Conservation (phyloP, 1,139 yeast genomes). For the Scheffersomyces stambukii region DNA sequence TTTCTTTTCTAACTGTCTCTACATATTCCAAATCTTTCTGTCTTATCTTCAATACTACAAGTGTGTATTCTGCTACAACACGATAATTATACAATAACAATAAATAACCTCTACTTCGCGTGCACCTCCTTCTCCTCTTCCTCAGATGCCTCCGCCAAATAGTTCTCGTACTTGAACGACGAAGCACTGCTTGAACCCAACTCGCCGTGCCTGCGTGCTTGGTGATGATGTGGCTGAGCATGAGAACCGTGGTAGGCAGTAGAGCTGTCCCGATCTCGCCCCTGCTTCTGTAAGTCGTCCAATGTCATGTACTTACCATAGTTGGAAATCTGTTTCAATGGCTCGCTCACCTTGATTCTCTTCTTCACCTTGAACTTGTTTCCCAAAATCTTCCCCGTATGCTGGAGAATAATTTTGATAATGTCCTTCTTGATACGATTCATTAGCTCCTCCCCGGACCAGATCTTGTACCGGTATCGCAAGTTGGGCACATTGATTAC, state of each 20-base stretch:
- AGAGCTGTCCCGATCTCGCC: slow-evolving; percentile 20
- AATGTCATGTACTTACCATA: slow-evolving; percentile 37
- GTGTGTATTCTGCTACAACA: too few relatives aligned
- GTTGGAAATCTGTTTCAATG: slow-evolving; percentile 42
- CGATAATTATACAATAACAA: too few relatives aligned
- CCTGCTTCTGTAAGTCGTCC: slow-evolving; percentile 34
- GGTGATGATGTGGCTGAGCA: slow-evolving; percentile 7
- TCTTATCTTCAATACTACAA: too few relatives aligned
- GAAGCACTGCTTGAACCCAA: neutral
- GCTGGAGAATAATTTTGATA: slow-evolving; percentile 61
- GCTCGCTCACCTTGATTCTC: slow-evolving; percentile 23
- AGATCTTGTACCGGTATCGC: slow-evolving; percentile 60
- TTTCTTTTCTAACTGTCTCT: too few relatives aligned
- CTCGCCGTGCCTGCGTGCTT: too few relatives aligned
- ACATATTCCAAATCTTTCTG: too few relatives aligned
- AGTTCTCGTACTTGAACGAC: slow-evolving; percentile 1
- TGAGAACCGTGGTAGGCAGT: slow-evolving; percentile 8
- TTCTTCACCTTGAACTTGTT: slow-evolving; percentile 58
- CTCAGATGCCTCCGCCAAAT: too few relatives aligned
- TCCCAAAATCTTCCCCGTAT: slow-evolving; percentile 75
- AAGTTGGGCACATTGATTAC: slow-evolving; percentile 63
- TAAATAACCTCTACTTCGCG: too few relatives aligned
- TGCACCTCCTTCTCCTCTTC: too few relatives aligned
- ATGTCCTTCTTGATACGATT: slow-evolving; percentile 64
- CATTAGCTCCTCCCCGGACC: slow-evolving; percentile 77